These are phyloP conservation scores for Chalaropsis thielavioides DNA, from an alignment of 2,329 filamentous ascomycete species.

Conservation along the genomic window DNA sequence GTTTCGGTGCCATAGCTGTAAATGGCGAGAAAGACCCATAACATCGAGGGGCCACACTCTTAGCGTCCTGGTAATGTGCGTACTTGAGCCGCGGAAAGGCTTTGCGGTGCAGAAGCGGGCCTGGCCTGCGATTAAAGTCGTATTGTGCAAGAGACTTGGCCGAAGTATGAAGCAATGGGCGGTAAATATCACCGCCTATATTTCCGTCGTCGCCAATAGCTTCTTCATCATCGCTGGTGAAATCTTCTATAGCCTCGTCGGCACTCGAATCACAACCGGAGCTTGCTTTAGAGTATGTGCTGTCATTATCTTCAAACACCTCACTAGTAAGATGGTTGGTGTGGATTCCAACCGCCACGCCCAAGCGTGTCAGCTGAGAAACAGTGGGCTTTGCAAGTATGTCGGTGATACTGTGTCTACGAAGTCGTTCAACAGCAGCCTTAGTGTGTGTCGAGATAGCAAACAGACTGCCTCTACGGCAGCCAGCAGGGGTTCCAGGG, in stretches of 20 bases:
- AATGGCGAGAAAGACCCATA: conserved; percentile 10
- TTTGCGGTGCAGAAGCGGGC: not conserved
- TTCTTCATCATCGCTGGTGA: conserved; percentile 18
- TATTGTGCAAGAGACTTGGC: not conserved
- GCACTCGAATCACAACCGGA: conserved; percentile 18
- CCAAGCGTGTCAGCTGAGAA: conserved; percentile 38
- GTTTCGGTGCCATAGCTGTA: not conserved
- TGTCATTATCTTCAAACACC: conserved; percentile 32
- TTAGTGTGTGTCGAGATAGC: not conserved
- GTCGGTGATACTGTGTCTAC: conserved; percentile 13
- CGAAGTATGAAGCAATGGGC: not conserved
- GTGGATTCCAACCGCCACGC: conserved; percentile 57
- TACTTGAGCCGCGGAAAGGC: conserved; percentile 19
- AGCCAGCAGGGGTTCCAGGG: not conserved
- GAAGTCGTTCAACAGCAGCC: conserved; percentile 2
- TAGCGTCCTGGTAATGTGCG: not conserved
- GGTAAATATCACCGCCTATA: not conserved
- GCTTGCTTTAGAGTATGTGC: not conserved
- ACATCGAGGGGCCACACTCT: conserved; percentile 16
- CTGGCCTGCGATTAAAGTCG: not conserved
- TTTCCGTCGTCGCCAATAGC: not conserved
- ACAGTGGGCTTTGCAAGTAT: conserved; percentile 47
- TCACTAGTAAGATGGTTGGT: conserved; percentile 56
- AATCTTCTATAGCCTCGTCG: conserved; percentile 23
- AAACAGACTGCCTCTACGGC: not conserved